A percentile compares a stretch with the other conserved stretches of the same genome.
These are phyloP conservation scores for Scedosporium aurantiacum DNA, from an alignment of 2,329 filamentous ascomycete genomes.

Conservation along the genomic window DNA sequence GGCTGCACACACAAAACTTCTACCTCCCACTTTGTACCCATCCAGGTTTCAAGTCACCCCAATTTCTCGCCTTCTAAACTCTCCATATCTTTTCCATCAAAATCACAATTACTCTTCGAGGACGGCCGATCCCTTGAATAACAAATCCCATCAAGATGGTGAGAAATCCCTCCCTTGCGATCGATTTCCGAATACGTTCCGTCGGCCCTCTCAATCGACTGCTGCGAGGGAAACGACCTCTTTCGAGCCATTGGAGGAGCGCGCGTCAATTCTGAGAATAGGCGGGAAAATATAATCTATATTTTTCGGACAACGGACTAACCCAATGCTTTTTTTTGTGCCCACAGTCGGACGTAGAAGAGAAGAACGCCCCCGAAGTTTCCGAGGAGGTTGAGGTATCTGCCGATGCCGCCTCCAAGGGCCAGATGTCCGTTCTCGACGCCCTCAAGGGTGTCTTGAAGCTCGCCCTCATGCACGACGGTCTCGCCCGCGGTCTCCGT, in stretches of 20 bases:
- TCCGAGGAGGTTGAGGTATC: constrained; percentile 86
- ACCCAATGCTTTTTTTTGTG: neutral
- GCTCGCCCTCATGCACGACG: constrained; percentile 98
- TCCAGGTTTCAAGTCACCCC: constrained; percentile 12
- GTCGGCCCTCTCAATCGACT: neutral
- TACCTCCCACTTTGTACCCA: constrained; percentile 12
- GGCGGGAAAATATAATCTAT: neutral
- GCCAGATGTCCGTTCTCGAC: constrained; percentile 95
- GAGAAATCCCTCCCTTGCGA: constrained; percentile 22
- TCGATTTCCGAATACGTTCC: neutral
- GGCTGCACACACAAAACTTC: constrained; percentile 7
- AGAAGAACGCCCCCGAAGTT: constrained; percentile 79
- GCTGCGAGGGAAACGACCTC: neutral
- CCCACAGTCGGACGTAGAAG: constrained; percentile 98
- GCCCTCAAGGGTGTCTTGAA: constrained; percentile 98
- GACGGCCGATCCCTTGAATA: constrained; percentile 46
- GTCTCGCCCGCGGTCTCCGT: constrained; percentile 93
- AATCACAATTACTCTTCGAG: constrained; percentile 47
- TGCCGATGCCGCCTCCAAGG: constrained; percentile 76
- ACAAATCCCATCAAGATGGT: constrained; percentile 47
- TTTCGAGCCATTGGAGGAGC: neutral
- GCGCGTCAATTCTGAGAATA: neutral
- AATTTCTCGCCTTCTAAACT: constrained; percentile 7
- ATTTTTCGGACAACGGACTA: constrained; percentile 6
- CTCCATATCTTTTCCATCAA: neutral